Evolutionary conservation across 495 filamentous ascomycete species (phyloP).

Genomic region (Penicillium robsamsonii): DNA sequence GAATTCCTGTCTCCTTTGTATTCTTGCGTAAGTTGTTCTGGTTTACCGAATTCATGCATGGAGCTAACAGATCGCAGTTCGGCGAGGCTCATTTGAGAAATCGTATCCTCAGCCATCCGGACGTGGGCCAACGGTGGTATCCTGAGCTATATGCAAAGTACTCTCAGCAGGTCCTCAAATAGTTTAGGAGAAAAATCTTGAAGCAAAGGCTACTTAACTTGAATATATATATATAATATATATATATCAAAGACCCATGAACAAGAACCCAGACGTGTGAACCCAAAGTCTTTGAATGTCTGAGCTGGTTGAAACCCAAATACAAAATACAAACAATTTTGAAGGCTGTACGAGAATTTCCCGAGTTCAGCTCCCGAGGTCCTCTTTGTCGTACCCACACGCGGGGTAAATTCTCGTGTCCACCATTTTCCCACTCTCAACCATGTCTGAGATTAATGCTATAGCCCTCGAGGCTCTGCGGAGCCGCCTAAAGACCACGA

Average conservation of each 20-base stretch:
- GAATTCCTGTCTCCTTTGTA: slow-evolving; percentile 44
- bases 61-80: slow-evolving; percentile 29
- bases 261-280: neutral
- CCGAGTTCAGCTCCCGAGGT: neutral
- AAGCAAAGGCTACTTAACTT: neutral
- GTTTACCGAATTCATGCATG: neutral
- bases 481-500: slow-evolving; percentile 20
- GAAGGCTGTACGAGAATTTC: neutral
- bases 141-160: slow-evolving; percentile 61
- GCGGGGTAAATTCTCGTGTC: slow-evolving; percentile 6
- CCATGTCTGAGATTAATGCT: slow-evolving; percentile 17
- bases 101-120: slow-evolving; percentile 84
- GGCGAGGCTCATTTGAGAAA: slow-evolving; percentile 61
- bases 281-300: neutral
- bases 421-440: neutral
- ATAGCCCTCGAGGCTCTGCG: slow-evolving; percentile 25
- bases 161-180: slow-evolving; percentile 29
- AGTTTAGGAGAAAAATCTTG: neutral
- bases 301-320: neutral
- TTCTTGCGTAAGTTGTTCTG: slow-evolving; percentile 34
- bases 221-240: neutral
- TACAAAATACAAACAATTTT: neutral
- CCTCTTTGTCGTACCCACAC: neutral
- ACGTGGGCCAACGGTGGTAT: slow-evolving; percentile 86
- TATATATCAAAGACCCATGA: neutral